A percentile compares a stretch with the other conserved stretches of the same genome.
Evolutionary conservation across 768 basidiomycete species (phyloP).

Genomic region (Xanthoconium stramineum): DNA sequence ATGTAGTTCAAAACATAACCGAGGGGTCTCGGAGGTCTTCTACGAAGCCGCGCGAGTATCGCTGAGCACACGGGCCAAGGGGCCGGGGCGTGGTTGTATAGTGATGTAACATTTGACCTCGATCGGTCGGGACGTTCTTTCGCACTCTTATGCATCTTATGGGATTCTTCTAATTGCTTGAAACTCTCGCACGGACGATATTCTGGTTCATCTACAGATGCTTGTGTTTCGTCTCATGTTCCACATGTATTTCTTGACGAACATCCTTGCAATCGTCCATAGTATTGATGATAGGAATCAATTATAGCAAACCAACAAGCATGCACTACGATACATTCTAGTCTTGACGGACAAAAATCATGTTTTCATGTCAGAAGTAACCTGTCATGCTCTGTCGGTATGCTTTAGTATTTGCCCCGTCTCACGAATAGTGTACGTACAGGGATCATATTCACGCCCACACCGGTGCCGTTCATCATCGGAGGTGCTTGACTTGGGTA

Average conservation of each 20-base stretch:
- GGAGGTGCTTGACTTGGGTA: constrained; percentile 64
- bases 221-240: background rate
- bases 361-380: constrained; percentile 35
- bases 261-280: background rate
- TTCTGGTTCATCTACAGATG: background rate
- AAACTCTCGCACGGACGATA: background rate
- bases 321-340: constrained; percentile 27
- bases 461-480: constrained; percentile 50
- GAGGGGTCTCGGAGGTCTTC: constrained; percentile 92
- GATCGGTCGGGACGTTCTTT: constrained; percentile 1
- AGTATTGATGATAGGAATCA: constrained; percentile 7
- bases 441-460: constrained; percentile 51
- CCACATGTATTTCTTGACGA: constrained; percentile 13
- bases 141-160: constrained; percentile 18
- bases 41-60: constrained; percentile 88
- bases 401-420: constrained; percentile 5
- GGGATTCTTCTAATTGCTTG: constrained; percentile 20
- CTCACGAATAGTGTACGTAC: constrained; percentile 38
- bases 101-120: constrained; percentile 46
- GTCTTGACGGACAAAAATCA: constrained; percentile 2
- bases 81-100: constrained; percentile 53
- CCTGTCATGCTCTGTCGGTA: constrained; percentile 58
- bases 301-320: constrained; percentile 27
- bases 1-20: constrained; percentile 96
- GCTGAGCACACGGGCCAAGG: constrained; percentile 68